Evolutionary conservation across 768 basidiomycete species (phyloP).

Genomic region (Hypholoma fasciculare): DNA sequence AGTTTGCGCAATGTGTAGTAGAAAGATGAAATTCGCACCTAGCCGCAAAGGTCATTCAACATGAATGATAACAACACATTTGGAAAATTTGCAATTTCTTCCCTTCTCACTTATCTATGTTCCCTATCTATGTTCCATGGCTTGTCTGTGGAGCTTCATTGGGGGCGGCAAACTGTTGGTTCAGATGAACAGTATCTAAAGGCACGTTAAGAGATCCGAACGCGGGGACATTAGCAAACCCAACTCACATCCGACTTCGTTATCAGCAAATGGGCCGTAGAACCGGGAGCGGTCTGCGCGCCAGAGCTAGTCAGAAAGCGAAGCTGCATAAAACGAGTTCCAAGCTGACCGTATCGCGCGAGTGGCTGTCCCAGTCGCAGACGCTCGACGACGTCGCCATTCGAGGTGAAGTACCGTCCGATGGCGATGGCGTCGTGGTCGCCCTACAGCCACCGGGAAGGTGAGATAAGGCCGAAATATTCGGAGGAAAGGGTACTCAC

Average conservation of each 20-base stretch:
- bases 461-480: too few relatives aligned
- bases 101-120: too few relatives aligned
- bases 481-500: background rate
- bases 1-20: too few relatives aligned
- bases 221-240: background rate
- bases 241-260: slow-evolving; percentile 15
- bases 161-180: slow-evolving; percentile 7
- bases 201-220: background rate
- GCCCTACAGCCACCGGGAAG: background rate
- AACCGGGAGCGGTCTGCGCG: slow-evolving; percentile 14
- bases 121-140: slow-evolving; percentile 4
- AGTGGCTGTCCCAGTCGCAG: slow-evolving; percentile 9
- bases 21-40: too few relatives aligned
- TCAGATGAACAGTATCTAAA: background rate
- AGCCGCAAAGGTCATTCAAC: too few relatives aligned
- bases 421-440: slow-evolving; percentile 20
- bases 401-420: slow-evolving; percentile 18
- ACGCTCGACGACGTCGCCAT: slow-evolving; percentile 12
- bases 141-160: slow-evolving; percentile 17
- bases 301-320: background rate
- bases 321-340: background rate
- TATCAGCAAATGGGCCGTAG: slow-evolving; percentile 19
- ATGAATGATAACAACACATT: too few relatives aligned
- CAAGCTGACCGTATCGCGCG: slow-evolving; percentile 9
- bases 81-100: too few relatives aligned